Base-by-base conservation (phyloP, 2,329 filamentous ascomycete species). In the Nectriaceae sp. region DNA sequence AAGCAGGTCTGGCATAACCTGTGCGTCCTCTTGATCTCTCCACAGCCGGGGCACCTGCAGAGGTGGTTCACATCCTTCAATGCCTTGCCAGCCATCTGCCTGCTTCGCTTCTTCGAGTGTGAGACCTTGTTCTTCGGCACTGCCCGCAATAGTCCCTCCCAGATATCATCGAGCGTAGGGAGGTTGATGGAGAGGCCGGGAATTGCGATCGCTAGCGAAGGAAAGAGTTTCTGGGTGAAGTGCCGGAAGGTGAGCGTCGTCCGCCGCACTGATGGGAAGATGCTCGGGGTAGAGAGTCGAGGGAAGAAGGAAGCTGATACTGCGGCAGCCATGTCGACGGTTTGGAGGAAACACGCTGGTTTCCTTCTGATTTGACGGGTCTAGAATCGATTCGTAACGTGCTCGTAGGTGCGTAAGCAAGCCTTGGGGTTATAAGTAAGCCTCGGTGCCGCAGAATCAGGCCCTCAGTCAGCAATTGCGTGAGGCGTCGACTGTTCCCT, bases 61-160 rank as follows among this genome's bases (percentile, higher is more conserved):
- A 99, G 74, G 45, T 83, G 82, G 55, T 88, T 94, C 49, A 96
- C 85, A 67, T 99, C 94, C 74, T 96, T 89, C 61, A 99, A 72
- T 38, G 86, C 93, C 75, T 99, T 99, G 65, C 94, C 94, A 20
- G 92, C 93, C 86, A 97, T 88, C 67, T 96, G 91, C 63, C 95
- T 84, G 66, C 91, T 87, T 61, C 94, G 83, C 79, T 91, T 96
- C 77, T 94, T 96, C 77, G 90, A 90, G 71, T 99, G 90, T 36
- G 93, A 97, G 26, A 91, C 95, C 82, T 97, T 99, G 77, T 96
- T 97, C 81, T 99, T 99, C 4, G 94, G 94, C 15, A 97, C 94
- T 1, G 94, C 94, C 57, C 86, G 86, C 59, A 99, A 78, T 39
- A 99, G 82, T 5, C 89, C 91, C 60, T 97, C 93, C 93, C 93